Percentiles rank a stretch among this genome's conserved stretches.
phyloP scores from a whole-genome alignment of 768 basidiomycete genomes.

The Lepiota brunneoincarnata region DNA sequence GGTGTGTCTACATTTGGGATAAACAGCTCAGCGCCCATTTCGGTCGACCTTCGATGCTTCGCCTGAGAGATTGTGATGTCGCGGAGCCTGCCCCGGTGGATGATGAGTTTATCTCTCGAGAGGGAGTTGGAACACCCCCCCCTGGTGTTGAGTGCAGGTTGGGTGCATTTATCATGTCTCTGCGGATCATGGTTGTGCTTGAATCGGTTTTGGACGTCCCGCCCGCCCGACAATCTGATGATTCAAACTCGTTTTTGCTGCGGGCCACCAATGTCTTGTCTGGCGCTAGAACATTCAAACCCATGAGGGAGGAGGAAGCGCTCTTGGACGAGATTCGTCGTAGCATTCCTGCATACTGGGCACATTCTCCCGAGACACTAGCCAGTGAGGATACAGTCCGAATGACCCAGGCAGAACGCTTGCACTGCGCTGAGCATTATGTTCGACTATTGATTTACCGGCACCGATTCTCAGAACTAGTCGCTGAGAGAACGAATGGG shows the following conservation, averaged over 20 bases:
- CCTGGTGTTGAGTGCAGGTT: slow-evolving; percentile 73
- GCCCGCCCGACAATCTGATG: slow-evolving; percentile 59
- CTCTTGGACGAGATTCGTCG: slow-evolving; percentile 78
- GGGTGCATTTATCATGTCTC: slow-evolving; percentile 72
- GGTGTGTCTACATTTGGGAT: slow-evolving; percentile 97
- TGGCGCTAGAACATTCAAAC: slow-evolving; percentile 57
- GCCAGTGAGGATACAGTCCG: slow-evolving; percentile 84
- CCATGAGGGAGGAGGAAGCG: slow-evolving; percentile 75
- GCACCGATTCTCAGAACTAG: slow-evolving; percentile 77
- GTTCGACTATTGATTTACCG: slow-evolving; percentile 87
- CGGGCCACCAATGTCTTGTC: slow-evolving; percentile 69
- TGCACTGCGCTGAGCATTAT: slow-evolving; percentile 87
- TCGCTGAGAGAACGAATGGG: slow-evolving; percentile 64
- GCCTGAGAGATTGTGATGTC: slow-evolving; percentile 90
- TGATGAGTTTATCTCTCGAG: slow-evolving; percentile 84
- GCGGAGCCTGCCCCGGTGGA: slow-evolving; percentile 82
- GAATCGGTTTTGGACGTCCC: slow-evolving; percentile 86
- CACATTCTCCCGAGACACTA: slow-evolving; percentile 76
- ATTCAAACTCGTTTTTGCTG: slow-evolving; percentile 73
- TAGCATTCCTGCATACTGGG: slow-evolving; percentile 74
- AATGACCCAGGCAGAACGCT: slow-evolving; percentile 82
- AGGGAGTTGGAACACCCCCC: slow-evolving; percentile 64
- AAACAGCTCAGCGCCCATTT: slow-evolving; percentile 90
- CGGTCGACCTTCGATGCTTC: slow-evolving; percentile 83
- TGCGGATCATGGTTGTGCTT: slow-evolving; percentile 83